Evolutionary conservation across 352 stramenopile species (phyloP), one percentile per base, ranked within the genome.

Genomic region (Phytopythium vexans): DNA sequence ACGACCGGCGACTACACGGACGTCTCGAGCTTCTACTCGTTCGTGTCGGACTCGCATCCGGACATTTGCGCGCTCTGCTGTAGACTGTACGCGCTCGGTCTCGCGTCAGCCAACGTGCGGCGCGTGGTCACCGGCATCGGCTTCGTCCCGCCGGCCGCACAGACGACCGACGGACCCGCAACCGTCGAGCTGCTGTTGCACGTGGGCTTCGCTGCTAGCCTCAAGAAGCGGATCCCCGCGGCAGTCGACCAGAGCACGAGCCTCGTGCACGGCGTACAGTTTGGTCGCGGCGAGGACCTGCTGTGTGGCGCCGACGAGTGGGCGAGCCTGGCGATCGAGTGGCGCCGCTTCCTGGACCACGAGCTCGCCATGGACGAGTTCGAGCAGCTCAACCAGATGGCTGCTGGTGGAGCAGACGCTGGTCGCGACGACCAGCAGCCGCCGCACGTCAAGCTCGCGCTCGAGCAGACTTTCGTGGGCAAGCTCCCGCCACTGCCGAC

Each of bases 21-120:
- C 49, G 78, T 91, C 40, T 88, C 77, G 40, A 91, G 81, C 6
- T 94, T 94, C 56, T 94, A 94, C 60, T 89, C 81, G 51, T 89
- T 90, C 44, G 70, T 94, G 7, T 87, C 83, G 7, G 79, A 91
- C 48, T 89, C 83, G 6, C 72, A 91, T 39, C 79, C 79, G 1
- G 79, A 94, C 56, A 83, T 94, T 12, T 90, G 79, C 16, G 81
- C 81, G 35, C 65, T 94, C 4, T 92, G 83, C 47, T 94, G 81
- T 38, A 75, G 83, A 4, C 51, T 94, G 32, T 92, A 89, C 57
- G 79, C 79, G 6, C 64, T 92, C 33, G 74, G 77, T 12, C 50
- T 94, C 49, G 57, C 79, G 15, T 82, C 70, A 10, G 81, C 68
- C 8, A 77, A 86, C 38, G 54, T 86, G n/a, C 67, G 66, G 10